Evolutionary conservation across 371 early-diverging fungal species (phyloP).

Genomic region (Amoeboaphelidium protococcarum): DNA sequence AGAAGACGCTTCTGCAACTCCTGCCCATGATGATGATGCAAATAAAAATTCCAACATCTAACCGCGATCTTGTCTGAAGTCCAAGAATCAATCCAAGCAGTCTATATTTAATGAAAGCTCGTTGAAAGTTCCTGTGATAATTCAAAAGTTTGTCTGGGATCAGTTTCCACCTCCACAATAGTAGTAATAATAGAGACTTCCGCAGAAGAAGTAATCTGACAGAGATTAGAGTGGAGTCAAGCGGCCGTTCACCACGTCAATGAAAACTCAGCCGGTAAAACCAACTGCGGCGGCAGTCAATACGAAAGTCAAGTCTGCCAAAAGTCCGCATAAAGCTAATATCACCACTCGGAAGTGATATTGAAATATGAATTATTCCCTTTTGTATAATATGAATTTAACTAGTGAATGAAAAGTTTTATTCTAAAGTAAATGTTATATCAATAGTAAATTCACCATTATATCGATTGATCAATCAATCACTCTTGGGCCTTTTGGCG

Average conservation of each 20-base stretch:
- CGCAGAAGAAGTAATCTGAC: too few relatives aligned
- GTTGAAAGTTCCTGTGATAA: too few relatives aligned
- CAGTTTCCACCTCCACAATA: too few relatives aligned
- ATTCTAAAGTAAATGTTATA: too few relatives aligned
- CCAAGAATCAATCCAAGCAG: too few relatives aligned
- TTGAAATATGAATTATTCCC: not conserved
- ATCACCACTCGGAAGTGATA: not conserved
- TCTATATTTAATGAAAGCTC: too few relatives aligned
- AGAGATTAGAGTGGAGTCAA: too few relatives aligned
- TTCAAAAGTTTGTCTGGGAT: too few relatives aligned
- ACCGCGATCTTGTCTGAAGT: too few relatives aligned
- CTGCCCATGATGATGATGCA: not conserved
- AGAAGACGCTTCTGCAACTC: not conserved
- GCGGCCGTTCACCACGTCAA: too few relatives aligned
- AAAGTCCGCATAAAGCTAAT: not conserved
- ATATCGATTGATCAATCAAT: not conserved
- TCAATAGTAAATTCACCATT: not conserved
- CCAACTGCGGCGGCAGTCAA: not conserved
- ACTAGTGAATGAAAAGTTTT: not conserved
- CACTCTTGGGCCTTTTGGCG: constrained; percentile 42
- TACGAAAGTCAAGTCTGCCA: not conserved
- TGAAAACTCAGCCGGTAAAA: too few relatives aligned
- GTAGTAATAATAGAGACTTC: too few relatives aligned
- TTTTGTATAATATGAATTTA: not conserved
- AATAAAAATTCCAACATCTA: not conserved